Evolutionary conservation across 2,329 filamentous ascomycete genomes (phyloP), one percentile per base, ranked within the genome.

Genomic region (Penicillium sp.): DNA sequence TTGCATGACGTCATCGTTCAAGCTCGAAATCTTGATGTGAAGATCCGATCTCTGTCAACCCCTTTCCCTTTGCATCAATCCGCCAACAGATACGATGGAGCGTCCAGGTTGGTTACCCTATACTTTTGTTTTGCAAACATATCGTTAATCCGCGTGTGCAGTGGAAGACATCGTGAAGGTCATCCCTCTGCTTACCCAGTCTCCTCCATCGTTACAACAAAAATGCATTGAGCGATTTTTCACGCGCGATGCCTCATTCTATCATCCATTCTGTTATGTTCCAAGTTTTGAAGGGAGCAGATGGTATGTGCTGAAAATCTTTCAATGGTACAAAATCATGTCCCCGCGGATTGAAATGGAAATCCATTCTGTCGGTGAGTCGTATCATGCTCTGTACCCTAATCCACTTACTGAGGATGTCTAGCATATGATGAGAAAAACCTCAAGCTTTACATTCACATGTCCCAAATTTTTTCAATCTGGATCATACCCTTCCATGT

Each of bases 241-340:
- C 73, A 84, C 87, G 0, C 82, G 82, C 10, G 79, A 88, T 67
- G 89, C 90, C 9, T 83, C 85, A 29, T 95, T 96, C 70, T 82
- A 84, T 3, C 91, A 96, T 64, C 91, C 91, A 0, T 88, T 93
- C 71, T 92, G 89, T 68, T 84, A 86, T 13, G 90, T 91, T 2
- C 79, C 79, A 44, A 79, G 73, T 58, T 84, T 81, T 63, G 67
- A 76, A 11, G 84, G 87, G 61, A 93, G 89, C 10, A 82, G 90
- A 44, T 85, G 81, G 75, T 70, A 90, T 6, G 80, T 96, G 19
- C 77, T 83, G 48, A 80, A 82, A 64, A 87, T 96, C 55, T 96
- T 91, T 69, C 84, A 86, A 41, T 93, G 89, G 90, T 93, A 96
- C 75, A 90, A 91, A 68, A 89, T 93, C 62, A 79, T 96, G 69